Conservation (phyloP, 1,284 basidiomycete genomes). For the Apiotrichum montevideense region DNA sequence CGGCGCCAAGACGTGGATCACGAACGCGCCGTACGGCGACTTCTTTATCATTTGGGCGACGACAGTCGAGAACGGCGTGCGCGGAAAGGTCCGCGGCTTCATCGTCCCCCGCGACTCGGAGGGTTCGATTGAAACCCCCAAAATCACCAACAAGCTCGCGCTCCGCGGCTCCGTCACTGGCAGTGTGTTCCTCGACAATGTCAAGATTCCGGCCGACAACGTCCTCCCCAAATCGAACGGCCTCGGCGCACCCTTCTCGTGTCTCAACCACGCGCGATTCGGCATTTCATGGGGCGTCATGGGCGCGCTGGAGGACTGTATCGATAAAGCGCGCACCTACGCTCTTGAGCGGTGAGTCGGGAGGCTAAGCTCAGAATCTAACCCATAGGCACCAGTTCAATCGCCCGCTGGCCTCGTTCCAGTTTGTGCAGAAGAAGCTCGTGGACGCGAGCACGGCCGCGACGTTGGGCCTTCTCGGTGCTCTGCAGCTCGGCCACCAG, state of each 20-base stretch:
- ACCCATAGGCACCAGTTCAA: slow-evolving; percentile 66
- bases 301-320: slow-evolving; percentile 89
- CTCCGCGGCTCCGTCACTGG: slow-evolving; percentile 86
- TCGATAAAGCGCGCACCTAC: slow-evolving; percentile 71
- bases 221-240: slow-evolving; percentile 70
- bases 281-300: slow-evolving; percentile 93
- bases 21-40: slow-evolving; percentile 79
- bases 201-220: slow-evolving; percentile 62
- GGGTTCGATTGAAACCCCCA: slow-evolving; percentile 51
- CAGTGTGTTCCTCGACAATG: slow-evolving; percentile 86
- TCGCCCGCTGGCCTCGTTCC: slow-evolving; percentile 85
- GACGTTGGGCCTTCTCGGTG: slow-evolving; percentile 72
- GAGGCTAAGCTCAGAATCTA: too few relatives aligned
- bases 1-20: slow-evolving; percentile 96
- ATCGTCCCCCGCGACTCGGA: slow-evolving; percentile 50
- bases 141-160: slow-evolving; percentile 89
- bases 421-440: slow-evolving; percentile 93
- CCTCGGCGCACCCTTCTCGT: slow-evolving; percentile 78
- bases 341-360: slow-evolving; percentile 64
- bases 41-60: slow-evolving; percentile 84
- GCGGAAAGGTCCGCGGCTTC: slow-evolving; percentile 82
- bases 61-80: slow-evolving; percentile 43
- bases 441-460: slow-evolving; percentile 85
- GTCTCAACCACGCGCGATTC: slow-evolving; percentile 81
- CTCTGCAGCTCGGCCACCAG: slow-evolving; percentile 72